phyloP scores from a whole-genome alignment of 139 green algal genomes.

The Auxenochlorella pyrenoidosa region DNA sequence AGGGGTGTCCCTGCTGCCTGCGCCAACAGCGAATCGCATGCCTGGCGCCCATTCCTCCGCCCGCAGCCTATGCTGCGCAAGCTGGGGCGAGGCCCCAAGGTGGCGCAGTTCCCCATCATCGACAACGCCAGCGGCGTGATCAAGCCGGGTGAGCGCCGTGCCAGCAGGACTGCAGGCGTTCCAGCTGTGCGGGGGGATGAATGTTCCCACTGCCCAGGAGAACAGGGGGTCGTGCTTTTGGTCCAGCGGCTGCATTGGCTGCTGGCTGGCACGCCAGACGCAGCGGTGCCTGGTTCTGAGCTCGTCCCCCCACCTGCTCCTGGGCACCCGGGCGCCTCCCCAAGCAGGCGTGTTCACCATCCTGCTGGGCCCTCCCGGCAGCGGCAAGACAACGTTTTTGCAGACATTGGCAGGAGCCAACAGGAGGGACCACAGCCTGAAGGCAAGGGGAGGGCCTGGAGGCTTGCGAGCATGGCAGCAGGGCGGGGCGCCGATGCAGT shows the following conservation, averaged over 20 bases:
- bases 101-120: slow-evolving; percentile 29
- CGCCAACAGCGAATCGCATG: too few relatives aligned
- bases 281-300: too few relatives aligned
- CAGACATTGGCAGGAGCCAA: slow-evolving; percentile 58
- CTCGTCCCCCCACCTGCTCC: too few relatives aligned
- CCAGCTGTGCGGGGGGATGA: not conserved
- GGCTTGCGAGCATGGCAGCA: not conserved
- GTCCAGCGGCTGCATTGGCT: too few relatives aligned
- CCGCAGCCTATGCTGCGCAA: slow-evolving; percentile 11
- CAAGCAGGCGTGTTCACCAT: slow-evolving; percentile 35
- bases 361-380: slow-evolving; percentile 60
- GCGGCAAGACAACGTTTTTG: slow-evolving; percentile 72
- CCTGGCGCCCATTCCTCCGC: not conserved
- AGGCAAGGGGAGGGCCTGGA: not conserved
- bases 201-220: not conserved
- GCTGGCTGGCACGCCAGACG: too few relatives aligned
- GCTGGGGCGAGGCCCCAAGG: slow-evolving; percentile 14
- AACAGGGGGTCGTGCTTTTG: not conserved
- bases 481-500: too few relatives aligned
- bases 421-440: slow-evolving; percentile 22
- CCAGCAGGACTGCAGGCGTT: not conserved
- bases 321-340: too few relatives aligned
- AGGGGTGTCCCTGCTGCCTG: too few relatives aligned
- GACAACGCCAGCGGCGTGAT: slow-evolving; percentile 24
- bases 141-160: not conserved